Conservation (phyloP, 441 rosid species). For the Eruca vesicaria region DNA sequence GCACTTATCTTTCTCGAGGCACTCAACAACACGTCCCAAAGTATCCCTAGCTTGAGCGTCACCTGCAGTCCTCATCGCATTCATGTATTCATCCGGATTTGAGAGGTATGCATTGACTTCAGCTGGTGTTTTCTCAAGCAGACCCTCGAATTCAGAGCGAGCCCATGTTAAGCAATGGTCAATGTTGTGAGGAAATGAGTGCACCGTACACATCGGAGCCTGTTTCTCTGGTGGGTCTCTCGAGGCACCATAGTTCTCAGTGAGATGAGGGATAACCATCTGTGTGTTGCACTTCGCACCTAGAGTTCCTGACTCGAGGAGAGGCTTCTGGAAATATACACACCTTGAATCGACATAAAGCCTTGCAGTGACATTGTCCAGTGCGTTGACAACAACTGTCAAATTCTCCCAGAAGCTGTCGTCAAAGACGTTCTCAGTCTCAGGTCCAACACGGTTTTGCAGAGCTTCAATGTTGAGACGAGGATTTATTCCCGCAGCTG, state of each 20-base stretch:
- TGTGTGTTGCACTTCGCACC: conserved; percentile 97
- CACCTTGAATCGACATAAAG: conserved; percentile 93
- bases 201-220: conserved; percentile 99
- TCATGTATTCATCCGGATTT: conserved; percentile 64
- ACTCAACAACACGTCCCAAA: conserved; percentile 78
- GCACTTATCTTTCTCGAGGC: conserved; percentile 83
- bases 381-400: conserved; percentile 69
- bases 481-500: conserved; percentile 75
- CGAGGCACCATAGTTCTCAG: conserved; percentile 98
- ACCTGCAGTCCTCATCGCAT: conserved; percentile 71
- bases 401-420: conserved; percentile 90
- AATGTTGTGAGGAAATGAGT: conserved; percentile 96
- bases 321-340: conserved; percentile 97
- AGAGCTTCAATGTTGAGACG: conserved; percentile 67
- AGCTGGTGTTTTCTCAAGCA: conserved; percentile 90
- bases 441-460: conserved; percentile 86
- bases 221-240: conserved; percentile 98
- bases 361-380: conserved; percentile 94
- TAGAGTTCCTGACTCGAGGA: conserved; percentile 92
- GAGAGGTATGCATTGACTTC: conserved; percentile 87
- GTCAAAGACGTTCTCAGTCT: conserved; percentile 81
- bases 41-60: conserved; percentile 96
- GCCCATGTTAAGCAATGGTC: conserved; percentile 99
- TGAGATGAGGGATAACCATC: conserved; percentile 95
- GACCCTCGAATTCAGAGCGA: conserved; percentile 94